A percentile compares a stretch with the other conserved stretches of the same genome.
These are phyloP conservation scores for Podaxis mareebaensis DNA, from an alignment of 768 basidiomycete species.

Conservation along the genomic window DNA sequence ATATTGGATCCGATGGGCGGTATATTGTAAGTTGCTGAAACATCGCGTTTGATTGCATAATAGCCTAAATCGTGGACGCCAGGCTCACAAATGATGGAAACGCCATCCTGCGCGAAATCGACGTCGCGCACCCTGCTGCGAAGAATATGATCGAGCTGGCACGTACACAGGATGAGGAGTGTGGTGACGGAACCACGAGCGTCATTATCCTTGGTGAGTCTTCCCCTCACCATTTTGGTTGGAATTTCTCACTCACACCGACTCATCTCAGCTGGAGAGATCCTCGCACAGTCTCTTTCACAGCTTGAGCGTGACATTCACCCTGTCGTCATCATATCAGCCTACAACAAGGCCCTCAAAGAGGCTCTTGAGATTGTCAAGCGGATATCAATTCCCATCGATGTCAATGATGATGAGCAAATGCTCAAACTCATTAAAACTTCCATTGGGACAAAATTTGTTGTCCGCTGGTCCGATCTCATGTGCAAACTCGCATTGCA, in stretches of 20 bases:
- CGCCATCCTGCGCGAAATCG: slow-evolving; percentile 96
- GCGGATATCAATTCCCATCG: slow-evolving; percentile 86
- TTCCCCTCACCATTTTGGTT: background rate
- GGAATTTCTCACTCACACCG: background rate
- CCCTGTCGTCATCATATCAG: slow-evolving; percentile 97
- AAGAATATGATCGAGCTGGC: slow-evolving; percentile 99
- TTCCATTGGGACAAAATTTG: slow-evolving; percentile 98
- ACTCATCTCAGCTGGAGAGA: slow-evolving; percentile 73
- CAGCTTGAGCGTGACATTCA: slow-evolving; percentile 97
- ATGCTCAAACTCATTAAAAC: slow-evolving; percentile 98
- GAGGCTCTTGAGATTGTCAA: slow-evolving; percentile 89
- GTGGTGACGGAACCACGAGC: slow-evolving; percentile 97
- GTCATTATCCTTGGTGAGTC: slow-evolving; percentile 92
- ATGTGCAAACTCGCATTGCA: slow-evolving; percentile 96
- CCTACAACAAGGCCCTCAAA: slow-evolving; percentile 94
- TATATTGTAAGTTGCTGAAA: slow-evolving; percentile 67
- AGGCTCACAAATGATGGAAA: slow-evolving; percentile 98
- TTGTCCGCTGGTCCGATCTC: slow-evolving; percentile 92
- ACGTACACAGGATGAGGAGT: slow-evolving; percentile 97
- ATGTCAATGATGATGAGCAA: slow-evolving; percentile 79
- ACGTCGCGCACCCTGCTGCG: slow-evolving; percentile 97
- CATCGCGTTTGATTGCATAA: slow-evolving; percentile 2
- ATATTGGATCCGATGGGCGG: slow-evolving; percentile 99
- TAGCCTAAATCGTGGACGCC: background rate
- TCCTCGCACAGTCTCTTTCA: slow-evolving; percentile 90